phyloP scores from a whole-genome alignment of 108 stramenopile species.

The Cyclotella distinguenda region DNA sequence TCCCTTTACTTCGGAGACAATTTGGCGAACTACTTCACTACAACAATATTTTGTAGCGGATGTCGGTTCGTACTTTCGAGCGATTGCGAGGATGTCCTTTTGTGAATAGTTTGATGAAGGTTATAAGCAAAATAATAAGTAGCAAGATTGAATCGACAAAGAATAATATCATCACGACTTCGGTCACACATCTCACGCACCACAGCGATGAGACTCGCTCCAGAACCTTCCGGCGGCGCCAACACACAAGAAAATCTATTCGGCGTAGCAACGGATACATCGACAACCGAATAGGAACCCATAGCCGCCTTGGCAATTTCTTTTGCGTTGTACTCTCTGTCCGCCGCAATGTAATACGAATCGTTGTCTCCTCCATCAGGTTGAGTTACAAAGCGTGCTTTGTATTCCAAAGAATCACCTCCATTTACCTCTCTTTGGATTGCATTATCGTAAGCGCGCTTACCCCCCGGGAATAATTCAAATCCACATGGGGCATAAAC shows the following conservation, averaged over 20 bases:
- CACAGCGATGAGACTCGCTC: slow-evolving; percentile 38
- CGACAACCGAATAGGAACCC: slow-evolving; percentile 75
- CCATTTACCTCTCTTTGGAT: slow-evolving; percentile 47
- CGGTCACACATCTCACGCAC: neutral
- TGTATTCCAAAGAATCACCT: slow-evolving; percentile 49
- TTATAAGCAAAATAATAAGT: too few relatives aligned
- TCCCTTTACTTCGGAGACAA: slow-evolving; percentile 51
- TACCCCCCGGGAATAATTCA: slow-evolving; percentile 70
- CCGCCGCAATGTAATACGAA: slow-evolving; percentile 52
- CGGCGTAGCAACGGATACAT: slow-evolving; percentile 68
- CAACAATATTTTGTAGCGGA: slow-evolving; percentile 59
- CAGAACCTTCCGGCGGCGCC: slow-evolving; percentile 50
- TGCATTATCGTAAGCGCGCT: slow-evolving; percentile 52
- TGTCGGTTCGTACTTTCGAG: slow-evolving; percentile 59
- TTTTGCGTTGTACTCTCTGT: slow-evolving; percentile 77
- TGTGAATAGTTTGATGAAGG: too few relatives aligned
- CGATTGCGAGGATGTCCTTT: slow-evolving; percentile 67
- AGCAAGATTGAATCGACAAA: neutral
- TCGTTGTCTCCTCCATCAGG: slow-evolving; percentile 3
- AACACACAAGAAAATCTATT: slow-evolving; percentile 78
- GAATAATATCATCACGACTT: neutral
- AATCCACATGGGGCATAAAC: slow-evolving; percentile 77
- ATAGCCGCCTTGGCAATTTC: slow-evolving; percentile 77
- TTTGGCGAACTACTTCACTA: slow-evolving; percentile 79
- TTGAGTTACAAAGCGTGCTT: slow-evolving; percentile 57